These are phyloP conservation scores for Aspergillus oerlinghausenensis DNA, from an alignment of 2,329 filamentous ascomycete genomes.

Conservation along the genomic window DNA sequence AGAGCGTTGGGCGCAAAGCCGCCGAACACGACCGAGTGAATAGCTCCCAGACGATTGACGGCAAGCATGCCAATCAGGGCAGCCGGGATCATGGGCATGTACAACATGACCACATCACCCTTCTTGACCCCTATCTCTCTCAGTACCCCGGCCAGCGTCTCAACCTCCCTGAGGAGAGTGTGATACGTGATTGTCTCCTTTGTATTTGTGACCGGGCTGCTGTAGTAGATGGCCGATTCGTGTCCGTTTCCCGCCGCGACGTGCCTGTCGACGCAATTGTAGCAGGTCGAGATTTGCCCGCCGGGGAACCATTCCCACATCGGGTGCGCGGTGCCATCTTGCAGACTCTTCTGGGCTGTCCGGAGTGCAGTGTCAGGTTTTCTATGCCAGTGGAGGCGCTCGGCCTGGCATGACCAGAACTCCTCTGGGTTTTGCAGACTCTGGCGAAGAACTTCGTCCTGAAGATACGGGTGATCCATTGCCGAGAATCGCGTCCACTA, in stretches of 20 bases:
- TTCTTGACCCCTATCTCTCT: constrained; percentile 74
- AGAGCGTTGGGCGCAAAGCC: constrained; percentile 79
- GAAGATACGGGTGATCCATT: too few relatives aligned
- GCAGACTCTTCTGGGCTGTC: constrained; percentile 51
- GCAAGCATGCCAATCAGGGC: constrained; percentile 81
- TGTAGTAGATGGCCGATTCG: constrained; percentile 73
- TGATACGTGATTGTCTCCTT: constrained; percentile 72
- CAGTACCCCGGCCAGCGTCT: constrained; percentile 74
- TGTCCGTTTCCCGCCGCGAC: constrained; percentile 74
- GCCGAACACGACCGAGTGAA: constrained; percentile 90
- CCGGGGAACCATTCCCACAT: constrained; percentile 89
- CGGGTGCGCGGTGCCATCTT: constrained; percentile 57
- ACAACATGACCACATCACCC: constrained; percentile 84
- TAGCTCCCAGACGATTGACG: constrained; percentile 74
- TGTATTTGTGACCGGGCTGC: constrained; percentile 73
- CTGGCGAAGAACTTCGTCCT: too few relatives aligned
- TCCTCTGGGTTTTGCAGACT: too few relatives aligned
- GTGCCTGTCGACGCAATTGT: constrained; percentile 87
- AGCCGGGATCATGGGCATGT: constrained; percentile 96
- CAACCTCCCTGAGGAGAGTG: constrained; percentile 72
- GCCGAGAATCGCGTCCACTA: too few relatives aligned
- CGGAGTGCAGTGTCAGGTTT: too few relatives aligned
- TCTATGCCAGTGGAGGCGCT: too few relatives aligned
- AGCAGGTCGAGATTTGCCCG: constrained; percentile 84
- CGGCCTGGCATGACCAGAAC: too few relatives aligned